Evolutionary conservation across 768 basidiomycete genomes (phyloP).

Genomic region (Phlebiopsis flavidoalba): DNA sequence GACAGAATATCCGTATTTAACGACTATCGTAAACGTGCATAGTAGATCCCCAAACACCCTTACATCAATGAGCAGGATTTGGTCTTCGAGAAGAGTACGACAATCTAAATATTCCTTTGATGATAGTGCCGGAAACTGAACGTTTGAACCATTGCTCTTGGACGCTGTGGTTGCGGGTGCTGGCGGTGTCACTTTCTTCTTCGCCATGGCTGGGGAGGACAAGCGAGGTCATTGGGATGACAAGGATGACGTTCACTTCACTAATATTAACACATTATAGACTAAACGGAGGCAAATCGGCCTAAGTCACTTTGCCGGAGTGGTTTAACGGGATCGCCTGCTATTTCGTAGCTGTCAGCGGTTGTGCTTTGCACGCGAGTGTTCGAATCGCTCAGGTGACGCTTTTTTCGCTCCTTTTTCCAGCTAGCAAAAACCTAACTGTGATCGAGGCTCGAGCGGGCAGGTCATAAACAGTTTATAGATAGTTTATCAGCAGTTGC

Average conservation of each 20-base stretch:
- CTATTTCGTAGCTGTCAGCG: constrained; percentile 36
- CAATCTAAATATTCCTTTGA: constrained; percentile 43
- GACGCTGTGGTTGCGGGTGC: background rate
- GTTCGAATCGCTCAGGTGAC: constrained; percentile 29
- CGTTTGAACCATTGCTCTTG: background rate
- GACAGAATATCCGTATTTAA: background rate
- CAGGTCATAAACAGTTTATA: too few species aligned
- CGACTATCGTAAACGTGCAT: background rate
- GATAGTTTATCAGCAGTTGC: too few species aligned
- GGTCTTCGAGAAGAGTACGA: constrained; percentile 51
- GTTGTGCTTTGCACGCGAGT: constrained; percentile 57
- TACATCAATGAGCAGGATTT: constrained; percentile 59
- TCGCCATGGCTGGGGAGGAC: background rate
- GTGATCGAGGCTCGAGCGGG: too few species aligned
- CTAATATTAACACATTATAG: too few species aligned
- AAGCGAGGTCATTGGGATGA: background rate
- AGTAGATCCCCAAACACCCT: constrained; percentile 18
- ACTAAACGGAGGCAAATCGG: too few species aligned
- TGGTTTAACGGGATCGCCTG: constrained; percentile 70
- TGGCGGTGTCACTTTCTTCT: background rate
- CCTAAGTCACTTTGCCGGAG: constrained; percentile 85
- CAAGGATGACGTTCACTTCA: background rate
- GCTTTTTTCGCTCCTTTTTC: too few species aligned
- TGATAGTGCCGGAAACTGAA: constrained; percentile 39
- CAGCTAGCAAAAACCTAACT: too few species aligned